Evolutionary conservation across 1,139 yeast genomes (phyloP).

Genomic region (Sugiyamaella xylanicola): DNA sequence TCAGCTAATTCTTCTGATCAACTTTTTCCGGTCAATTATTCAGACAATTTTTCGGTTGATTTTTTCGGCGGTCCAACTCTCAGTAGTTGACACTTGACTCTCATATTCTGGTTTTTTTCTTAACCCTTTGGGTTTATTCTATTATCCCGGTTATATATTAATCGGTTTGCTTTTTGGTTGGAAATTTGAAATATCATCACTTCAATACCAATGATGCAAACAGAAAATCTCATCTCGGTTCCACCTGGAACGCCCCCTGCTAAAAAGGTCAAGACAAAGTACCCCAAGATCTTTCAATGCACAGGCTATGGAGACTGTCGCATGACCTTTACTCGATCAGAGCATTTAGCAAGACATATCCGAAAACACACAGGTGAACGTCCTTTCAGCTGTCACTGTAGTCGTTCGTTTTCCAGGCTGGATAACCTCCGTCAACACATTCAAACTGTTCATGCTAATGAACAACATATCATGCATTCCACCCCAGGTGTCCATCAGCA

Average conservation of each 20-base stretch:
- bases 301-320: constrained; percentile 83
- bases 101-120: no score
- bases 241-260: constrained; percentile 11
- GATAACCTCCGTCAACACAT: constrained; percentile 92
- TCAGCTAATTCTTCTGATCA: no score
- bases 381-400: constrained; percentile 88
- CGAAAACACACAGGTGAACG: constrained; percentile 95
- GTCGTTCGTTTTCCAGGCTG: constrained; percentile 75
- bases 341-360: constrained; percentile 89
- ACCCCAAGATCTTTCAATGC: constrained; percentile 70
- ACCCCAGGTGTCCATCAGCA: constrained; percentile 25
- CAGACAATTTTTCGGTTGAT: no score
- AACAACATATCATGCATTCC: constrained; percentile 49
- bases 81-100: no score
- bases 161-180: no score
- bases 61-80: no score
- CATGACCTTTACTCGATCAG: constrained; percentile 87
- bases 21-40: no score
- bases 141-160: no score
- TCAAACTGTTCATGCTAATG: constrained; percentile 88
- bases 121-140: no score
- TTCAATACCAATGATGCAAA: constrained; percentile 16
- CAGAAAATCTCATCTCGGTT: constrained; percentile 8
- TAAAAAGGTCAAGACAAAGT: constrained; percentile 35
- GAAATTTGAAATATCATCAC: no score